Conservation (phyloP, 495 filamentous ascomycete genomes). For the Xylaria scruposa region DNA sequence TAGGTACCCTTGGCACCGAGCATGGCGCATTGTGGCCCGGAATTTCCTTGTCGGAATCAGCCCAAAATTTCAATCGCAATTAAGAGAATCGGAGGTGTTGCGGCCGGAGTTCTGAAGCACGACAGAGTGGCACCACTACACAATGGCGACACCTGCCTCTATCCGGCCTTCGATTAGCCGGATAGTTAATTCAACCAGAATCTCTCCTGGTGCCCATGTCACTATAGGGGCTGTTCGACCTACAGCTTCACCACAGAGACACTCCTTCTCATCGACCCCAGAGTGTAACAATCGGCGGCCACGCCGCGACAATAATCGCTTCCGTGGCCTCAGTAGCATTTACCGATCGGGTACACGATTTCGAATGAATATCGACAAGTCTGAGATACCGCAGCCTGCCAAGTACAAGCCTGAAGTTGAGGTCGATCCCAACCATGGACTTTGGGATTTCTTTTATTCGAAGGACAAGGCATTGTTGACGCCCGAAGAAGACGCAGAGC, state of each 20-base stretch:
- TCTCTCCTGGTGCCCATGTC: constrained; percentile 24
- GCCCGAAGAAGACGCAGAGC: constrained; percentile 68
- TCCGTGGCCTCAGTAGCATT: constrained; percentile 81
- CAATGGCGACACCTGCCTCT: constrained; percentile 52
- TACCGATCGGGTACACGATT: constrained; percentile 77
- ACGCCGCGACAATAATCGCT: constrained; percentile 65
- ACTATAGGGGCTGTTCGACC: constrained; percentile 27
- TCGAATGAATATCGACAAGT: constrained; percentile 70
- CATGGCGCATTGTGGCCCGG: constrained; percentile 27
- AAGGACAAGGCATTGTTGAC: constrained; percentile 66
- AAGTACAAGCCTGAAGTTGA: constrained; percentile 57
- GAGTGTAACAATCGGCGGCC: constrained; percentile 35
- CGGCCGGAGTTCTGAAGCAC: constrained; percentile 3
- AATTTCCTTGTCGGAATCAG: constrained; percentile 36
- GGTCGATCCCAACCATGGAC: constrained; percentile 77
- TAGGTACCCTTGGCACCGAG: not conserved
- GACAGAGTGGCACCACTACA: constrained; percentile 6
- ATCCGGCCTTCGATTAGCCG: constrained; percentile 53
- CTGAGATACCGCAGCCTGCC: constrained; percentile 77
- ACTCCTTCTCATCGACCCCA: constrained; percentile 39
- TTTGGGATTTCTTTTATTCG: constrained; percentile 90
- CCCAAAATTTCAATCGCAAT: constrained; percentile 36
- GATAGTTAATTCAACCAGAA: constrained; percentile 29
- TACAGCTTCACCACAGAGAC: constrained; percentile 28
- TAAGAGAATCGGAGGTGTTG: constrained; percentile 15